Percentiles rank a stretch among this genome's conserved stretches.
Evolutionary conservation across 345 rosid species (phyloP).

Genomic region (Eucalyptus sp.): DNA sequence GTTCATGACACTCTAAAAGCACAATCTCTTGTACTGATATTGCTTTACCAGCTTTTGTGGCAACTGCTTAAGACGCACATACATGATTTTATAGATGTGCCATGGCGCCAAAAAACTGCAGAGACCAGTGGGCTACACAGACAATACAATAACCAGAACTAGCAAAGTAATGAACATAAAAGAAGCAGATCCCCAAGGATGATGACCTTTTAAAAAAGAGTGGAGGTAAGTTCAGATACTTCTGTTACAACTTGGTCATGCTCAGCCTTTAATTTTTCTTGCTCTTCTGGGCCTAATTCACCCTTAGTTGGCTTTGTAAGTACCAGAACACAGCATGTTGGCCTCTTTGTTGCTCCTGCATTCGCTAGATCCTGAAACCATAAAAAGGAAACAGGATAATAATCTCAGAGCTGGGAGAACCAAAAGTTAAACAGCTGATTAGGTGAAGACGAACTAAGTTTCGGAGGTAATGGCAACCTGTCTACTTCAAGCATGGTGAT

Average conservation of each 20-base stretch:
- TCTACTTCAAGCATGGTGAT: background rate
- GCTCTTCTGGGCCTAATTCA: slow-evolving; percentile 53
- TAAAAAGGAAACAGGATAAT: background rate
- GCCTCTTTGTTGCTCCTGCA: slow-evolving; percentile 90
- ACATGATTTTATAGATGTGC: background rate
- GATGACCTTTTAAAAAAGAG: slow-evolving; percentile 19
- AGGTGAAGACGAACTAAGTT: background rate
- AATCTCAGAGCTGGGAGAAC: background rate
- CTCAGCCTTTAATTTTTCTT: slow-evolving; percentile 54
- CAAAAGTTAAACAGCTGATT: background rate
- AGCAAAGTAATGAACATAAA: background rate
- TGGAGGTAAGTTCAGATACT: slow-evolving; percentile 44
- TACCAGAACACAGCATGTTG: slow-evolving; percentile 91
- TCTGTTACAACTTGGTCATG: slow-evolving; percentile 51
- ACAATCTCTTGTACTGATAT: background rate
- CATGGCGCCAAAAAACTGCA: background rate
- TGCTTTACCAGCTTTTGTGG: background rate
- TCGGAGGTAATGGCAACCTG: background rate
- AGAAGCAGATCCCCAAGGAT: background rate
- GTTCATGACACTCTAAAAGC: background rate
- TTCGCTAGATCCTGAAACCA: slow-evolving; percentile 76
- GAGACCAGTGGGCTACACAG: background rate
- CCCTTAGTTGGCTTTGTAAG: slow-evolving; percentile 76
- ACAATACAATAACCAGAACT: background rate
- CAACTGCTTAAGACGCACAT: background rate